Evolutionary conservation across 225 moss, liverwort and hornwort genomes (phyloP).

Genomic region (Takakia lepidozioides): DNA sequence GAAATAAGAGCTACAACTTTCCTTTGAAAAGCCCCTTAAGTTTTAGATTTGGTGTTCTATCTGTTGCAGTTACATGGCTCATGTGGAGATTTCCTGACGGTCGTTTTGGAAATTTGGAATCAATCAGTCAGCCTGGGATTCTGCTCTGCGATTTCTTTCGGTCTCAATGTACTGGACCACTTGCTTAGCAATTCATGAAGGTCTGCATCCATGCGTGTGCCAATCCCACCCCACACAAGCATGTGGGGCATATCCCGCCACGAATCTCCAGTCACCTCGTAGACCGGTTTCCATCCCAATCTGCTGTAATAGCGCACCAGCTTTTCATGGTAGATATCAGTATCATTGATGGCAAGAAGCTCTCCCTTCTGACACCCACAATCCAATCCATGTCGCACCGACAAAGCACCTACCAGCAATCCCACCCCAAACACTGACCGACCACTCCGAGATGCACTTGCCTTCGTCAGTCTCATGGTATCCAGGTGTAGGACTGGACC

Average conservation of each 20-base stretch:
- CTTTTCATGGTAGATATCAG: slow-evolving; percentile 56
- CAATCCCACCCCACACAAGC: slow-evolving; percentile 92
- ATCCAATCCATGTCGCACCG: slow-evolving; percentile 74
- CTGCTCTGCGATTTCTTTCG: too few species aligned
- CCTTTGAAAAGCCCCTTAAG: too few species aligned
- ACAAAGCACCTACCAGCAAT: slow-evolving; percentile 74
- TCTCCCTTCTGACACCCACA: slow-evolving; percentile 64
- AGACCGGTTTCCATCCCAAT: slow-evolving; percentile 62
- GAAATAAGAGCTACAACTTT: too few species aligned
- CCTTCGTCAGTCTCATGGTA: slow-evolving; percentile 55
- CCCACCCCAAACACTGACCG: slow-evolving; percentile 67
- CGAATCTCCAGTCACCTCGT: slow-evolving; percentile 55
- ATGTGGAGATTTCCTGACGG: too few species aligned
- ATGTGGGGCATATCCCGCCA: slow-evolving; percentile 51
- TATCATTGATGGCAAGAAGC: slow-evolving; percentile 85
- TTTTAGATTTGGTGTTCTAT: too few species aligned
- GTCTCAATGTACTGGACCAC: slow-evolving; percentile 58
- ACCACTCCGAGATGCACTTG: slow-evolving; percentile 41
- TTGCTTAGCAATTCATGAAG: slow-evolving; percentile 60
- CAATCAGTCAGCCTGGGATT: too few species aligned
- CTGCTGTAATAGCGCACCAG: slow-evolving; percentile 73
- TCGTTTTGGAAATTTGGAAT: too few species aligned
- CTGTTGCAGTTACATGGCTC: too few species aligned
- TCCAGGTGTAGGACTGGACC: slow-evolving; percentile 73
- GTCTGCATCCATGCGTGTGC: slow-evolving; percentile 87